Conservation (phyloP, 108 stramenopile genomes). For the Cyclotella kingstonii region DNA sequence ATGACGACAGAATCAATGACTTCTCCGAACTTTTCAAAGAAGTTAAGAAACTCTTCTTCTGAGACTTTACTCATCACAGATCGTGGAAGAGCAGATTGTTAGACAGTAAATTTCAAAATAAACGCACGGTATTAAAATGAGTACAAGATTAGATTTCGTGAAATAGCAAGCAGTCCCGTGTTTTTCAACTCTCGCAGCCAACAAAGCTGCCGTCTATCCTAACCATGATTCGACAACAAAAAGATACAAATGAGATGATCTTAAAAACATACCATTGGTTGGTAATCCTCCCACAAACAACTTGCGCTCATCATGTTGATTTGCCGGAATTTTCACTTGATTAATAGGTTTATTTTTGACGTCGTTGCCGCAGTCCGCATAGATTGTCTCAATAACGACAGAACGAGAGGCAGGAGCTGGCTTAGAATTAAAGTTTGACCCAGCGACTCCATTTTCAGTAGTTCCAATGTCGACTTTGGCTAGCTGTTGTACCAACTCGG, state of each 20-base stretch:
- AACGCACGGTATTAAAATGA: neutral
- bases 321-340: conserved; percentile 34
- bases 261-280: conserved; percentile 48
- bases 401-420: no score
- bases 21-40: conserved; percentile 69
- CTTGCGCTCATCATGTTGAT: conserved; percentile 54
- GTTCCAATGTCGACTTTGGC: no score
- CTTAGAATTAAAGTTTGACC: no score
- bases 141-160: neutral
- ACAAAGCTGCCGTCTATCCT: neutral
- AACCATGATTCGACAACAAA: neutral
- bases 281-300: conserved; percentile 74
- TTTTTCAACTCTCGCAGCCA: no score
- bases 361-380: no score
- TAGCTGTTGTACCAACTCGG: no score
- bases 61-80: conserved; percentile 47
- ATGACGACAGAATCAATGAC: conserved; percentile 75
- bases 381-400: no score
- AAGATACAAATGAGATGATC: neutral
- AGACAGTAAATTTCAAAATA: neutral
- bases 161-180: no score
- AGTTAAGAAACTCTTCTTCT: conserved; percentile 52
- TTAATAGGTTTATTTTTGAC: neutral
- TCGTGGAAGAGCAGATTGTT: neutral
- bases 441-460: no score